Percentiles rank a stretch among this genome's conserved stretches.
Conservation (phyloP, 148 eudicot genomes). For the Suaeda aralocaspica region DNA sequence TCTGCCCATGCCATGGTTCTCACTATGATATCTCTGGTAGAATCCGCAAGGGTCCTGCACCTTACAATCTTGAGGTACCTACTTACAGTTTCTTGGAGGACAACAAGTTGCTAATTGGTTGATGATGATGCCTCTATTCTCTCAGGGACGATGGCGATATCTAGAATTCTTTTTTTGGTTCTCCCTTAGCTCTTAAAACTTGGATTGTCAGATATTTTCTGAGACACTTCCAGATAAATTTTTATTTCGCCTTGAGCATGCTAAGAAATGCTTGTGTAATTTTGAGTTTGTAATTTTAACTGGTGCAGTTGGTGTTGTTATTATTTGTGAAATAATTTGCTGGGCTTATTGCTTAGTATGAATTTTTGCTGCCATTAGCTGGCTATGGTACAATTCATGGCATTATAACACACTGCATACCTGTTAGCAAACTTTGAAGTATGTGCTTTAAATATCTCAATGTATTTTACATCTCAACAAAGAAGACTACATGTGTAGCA, state of each 20-base stretch:
- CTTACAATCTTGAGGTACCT: slow-evolving; percentile 70
- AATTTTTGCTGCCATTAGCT: neutral
- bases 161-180: slow-evolving; percentile 19
- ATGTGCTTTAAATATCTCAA: neutral
- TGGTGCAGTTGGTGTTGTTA: slow-evolving; percentile 18
- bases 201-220: slow-evolving; percentile 12
- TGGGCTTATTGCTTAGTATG: slow-evolving; percentile 14
- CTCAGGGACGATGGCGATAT: slow-evolving; percentile 23
- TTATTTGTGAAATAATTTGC: slow-evolving; percentile 15
- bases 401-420: neutral
- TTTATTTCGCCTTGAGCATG: slow-evolving; percentile 24
- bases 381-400: neutral
- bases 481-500: neutral
- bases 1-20: slow-evolving; percentile 84
- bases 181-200: slow-evolving; percentile 9
- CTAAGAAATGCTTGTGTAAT: slow-evolving; percentile 25
- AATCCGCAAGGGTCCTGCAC: slow-evolving; percentile 73
- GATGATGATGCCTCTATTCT: slow-evolving; percentile 10
- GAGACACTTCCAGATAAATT: slow-evolving; percentile 22
- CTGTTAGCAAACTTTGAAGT: neutral
- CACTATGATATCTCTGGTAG: slow-evolving; percentile 74
- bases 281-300: slow-evolving; percentile 24
- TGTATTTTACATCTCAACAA: slow-evolving; percentile 17
- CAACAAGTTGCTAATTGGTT: slow-evolving; percentile 58
- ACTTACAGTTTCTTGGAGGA: slow-evolving; percentile 69